Conservation (phyloP, 495 filamentous ascomycete genomes). For the Mycothermus thermophilus region DNA sequence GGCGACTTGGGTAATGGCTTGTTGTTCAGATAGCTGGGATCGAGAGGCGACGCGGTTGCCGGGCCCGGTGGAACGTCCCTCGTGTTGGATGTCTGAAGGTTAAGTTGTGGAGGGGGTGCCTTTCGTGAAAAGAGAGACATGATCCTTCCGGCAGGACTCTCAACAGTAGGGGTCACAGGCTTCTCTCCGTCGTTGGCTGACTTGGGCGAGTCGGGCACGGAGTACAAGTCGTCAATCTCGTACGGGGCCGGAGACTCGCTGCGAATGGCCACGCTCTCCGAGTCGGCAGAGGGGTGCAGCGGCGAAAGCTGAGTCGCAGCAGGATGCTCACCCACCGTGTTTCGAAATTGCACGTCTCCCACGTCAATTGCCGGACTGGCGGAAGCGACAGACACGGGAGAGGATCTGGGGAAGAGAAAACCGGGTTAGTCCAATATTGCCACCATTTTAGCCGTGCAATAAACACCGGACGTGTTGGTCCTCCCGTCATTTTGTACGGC, state of each 20-base stretch:
- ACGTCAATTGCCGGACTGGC: constrained; percentile 11
- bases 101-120: constrained; percentile 36
- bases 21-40: constrained; percentile 30
- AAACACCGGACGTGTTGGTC: no score
- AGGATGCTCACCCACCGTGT: constrained; percentile 23
- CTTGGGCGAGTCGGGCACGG: constrained; percentile 11
- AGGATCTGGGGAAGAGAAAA: constrained; percentile 13
- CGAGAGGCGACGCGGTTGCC: constrained; percentile 4
- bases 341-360: constrained; percentile 24
- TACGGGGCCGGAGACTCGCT: constrained; percentile 16
- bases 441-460: constrained; percentile 17
- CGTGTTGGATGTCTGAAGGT: constrained; percentile 22
- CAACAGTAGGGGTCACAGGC: constrained; percentile 17
- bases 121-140: constrained; percentile 34
- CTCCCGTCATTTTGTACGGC: no score
- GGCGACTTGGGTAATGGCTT: constrained; percentile 42
- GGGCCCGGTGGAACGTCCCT: constrained; percentile 15
- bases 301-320: constrained; percentile 23
- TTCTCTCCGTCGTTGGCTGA: constrained; percentile 8
- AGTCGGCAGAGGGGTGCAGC: constrained; percentile 18
- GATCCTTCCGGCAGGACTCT: constrained; percentile 23
- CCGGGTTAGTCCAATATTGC: constrained; percentile 14
- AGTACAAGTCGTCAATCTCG: constrained; percentile 22
- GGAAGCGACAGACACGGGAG: constrained; percentile 11
- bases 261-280: constrained; percentile 18